Evolutionary conservation across 2,329 filamentous ascomycete genomes (phyloP).

Genomic region (Pezicula rhizophila): DNA sequence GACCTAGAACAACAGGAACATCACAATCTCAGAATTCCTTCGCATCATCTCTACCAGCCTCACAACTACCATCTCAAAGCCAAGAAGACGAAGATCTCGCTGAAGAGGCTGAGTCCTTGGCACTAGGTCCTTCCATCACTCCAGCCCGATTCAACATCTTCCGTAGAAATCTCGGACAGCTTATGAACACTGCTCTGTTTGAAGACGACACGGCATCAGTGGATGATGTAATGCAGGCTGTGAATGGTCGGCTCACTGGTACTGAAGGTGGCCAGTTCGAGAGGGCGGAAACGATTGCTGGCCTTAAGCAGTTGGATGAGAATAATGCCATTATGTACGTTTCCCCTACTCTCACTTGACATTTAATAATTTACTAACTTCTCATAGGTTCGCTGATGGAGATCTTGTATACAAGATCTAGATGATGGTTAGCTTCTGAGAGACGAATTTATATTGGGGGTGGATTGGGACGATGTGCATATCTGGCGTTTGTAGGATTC

Average conservation of each 20-base stretch:
- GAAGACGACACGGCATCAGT: slow-evolving; percentile 77
- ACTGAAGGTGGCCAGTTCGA: slow-evolving; percentile 55
- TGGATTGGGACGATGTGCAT: slow-evolving; percentile 1
- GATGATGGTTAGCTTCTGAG: slow-evolving; percentile 14
- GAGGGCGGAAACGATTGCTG: slow-evolving; percentile 66
- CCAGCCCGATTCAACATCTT: slow-evolving; percentile 66
- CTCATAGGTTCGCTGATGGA: slow-evolving; percentile 50
- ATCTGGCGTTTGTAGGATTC: slow-evolving; percentile 1
- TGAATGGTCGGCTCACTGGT: slow-evolving; percentile 64
- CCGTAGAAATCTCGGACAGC: slow-evolving; percentile 72
- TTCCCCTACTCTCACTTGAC: not conserved
- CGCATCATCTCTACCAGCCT: slow-evolving; percentile 32
- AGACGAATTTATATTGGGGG: not conserved
- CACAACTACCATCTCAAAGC: slow-evolving; percentile 23
- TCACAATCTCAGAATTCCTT: slow-evolving; percentile 31
- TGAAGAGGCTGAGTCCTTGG: slow-evolving; percentile 20
- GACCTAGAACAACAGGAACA: slow-evolving; percentile 9
- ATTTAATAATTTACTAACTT: not conserved
- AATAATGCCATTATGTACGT: slow-evolving; percentile 90
- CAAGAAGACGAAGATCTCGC: slow-evolving; percentile 23
- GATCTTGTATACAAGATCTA: slow-evolving; percentile 67
- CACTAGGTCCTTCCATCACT: slow-evolving; percentile 24
- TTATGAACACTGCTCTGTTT: slow-evolving; percentile 80
- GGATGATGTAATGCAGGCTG: slow-evolving; percentile 66
- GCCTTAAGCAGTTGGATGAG: slow-evolving; percentile 73